These are phyloP conservation scores for Penicillium polonicum DNA, from an alignment of 2,329 filamentous ascomycete genomes.

Conservation along the genomic window DNA sequence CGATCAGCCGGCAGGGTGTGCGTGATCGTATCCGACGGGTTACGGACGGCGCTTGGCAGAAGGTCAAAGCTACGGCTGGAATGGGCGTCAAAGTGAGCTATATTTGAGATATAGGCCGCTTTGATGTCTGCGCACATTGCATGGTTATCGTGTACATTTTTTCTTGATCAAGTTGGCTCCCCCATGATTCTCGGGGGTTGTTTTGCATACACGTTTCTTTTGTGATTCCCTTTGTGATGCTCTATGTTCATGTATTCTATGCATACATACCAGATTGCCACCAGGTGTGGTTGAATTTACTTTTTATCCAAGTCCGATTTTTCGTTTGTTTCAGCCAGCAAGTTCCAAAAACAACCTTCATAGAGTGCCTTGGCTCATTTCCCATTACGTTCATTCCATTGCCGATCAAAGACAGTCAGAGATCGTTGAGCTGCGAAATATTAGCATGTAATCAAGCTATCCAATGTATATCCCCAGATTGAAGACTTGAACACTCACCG, in stretches of 20 bases:
- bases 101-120: conserved; percentile 56
- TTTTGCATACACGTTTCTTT: conserved; percentile 21
- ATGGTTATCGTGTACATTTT: conserved; percentile 16
- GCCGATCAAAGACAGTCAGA: conserved; percentile 33
- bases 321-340: neutral
- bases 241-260: conserved; percentile 18
- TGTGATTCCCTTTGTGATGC: conserved; percentile 14
- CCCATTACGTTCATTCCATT: conserved; percentile 24
- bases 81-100: conserved; percentile 99
- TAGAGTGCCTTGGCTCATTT: neutral
- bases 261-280: conserved; percentile 12
- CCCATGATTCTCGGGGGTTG: neutral
- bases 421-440: conserved; percentile 31
- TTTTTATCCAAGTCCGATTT: neutral
- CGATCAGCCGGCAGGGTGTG: conserved; percentile 72
- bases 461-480: neutral
- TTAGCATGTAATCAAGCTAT: neutral
- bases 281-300: conserved; percentile 7
- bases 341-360: neutral
- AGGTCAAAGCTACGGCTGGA: conserved; percentile 78
- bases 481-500: conserved; percentile 25
- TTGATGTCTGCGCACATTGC: conserved; percentile 1
- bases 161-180: conserved; percentile 12
- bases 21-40: conserved; percentile 71
- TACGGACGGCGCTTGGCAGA: conserved; percentile 71